A percentile compares a stretch with the other conserved stretches of the same genome.
phyloP scores from a whole-genome alignment of 1,284 basidiomycete genomes.

The Pterula multifida region DNA sequence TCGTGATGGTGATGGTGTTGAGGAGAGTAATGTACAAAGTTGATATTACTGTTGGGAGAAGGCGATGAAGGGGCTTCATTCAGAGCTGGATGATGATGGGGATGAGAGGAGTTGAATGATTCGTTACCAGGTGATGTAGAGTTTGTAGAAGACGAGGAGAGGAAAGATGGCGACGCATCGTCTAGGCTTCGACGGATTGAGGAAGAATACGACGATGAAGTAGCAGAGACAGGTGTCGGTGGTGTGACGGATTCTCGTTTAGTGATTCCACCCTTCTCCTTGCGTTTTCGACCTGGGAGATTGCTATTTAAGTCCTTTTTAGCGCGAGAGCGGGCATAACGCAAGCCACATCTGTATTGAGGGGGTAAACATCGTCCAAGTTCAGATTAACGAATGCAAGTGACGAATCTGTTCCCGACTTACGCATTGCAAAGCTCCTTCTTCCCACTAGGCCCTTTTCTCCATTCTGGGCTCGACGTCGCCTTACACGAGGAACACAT shows the following conservation, averaged over 20 bases:
- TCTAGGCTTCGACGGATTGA: not conserved
- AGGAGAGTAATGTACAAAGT: slow-evolving; percentile 40
- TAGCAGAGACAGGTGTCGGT: slow-evolving; percentile 22
- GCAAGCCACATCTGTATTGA: slow-evolving; percentile 62
- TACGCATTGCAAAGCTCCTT: slow-evolving; percentile 93
- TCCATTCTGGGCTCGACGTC: slow-evolving; percentile 86
- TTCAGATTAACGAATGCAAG: slow-evolving; percentile 14
- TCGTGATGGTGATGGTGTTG: not conserved
- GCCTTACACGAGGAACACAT: slow-evolving; percentile 78
- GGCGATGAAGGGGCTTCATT: slow-evolving; percentile 41
- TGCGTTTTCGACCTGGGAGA: slow-evolving; percentile 25
- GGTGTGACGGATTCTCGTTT: slow-evolving; percentile 30
- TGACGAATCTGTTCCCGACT: too few relatives aligned
- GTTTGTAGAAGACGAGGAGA: slow-evolving; percentile 17
- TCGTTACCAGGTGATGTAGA: slow-evolving; percentile 13
- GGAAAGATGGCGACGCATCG: not conserved
- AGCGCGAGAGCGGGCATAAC: slow-evolving; percentile 70
- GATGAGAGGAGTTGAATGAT: slow-evolving; percentile 22
- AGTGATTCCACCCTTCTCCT: slow-evolving; percentile 21
- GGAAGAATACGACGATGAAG: slow-evolving; percentile 5
- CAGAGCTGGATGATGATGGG: slow-evolving; percentile 22
- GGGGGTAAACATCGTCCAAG: slow-evolving; percentile 15
- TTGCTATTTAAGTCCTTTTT: slow-evolving; percentile 60
- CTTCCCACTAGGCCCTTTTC: slow-evolving; percentile 82
- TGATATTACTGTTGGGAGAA: slow-evolving; percentile 40